Conservation (phyloP, 2,329 filamentous ascomycete species). For the Botrytis medusae region DNA sequence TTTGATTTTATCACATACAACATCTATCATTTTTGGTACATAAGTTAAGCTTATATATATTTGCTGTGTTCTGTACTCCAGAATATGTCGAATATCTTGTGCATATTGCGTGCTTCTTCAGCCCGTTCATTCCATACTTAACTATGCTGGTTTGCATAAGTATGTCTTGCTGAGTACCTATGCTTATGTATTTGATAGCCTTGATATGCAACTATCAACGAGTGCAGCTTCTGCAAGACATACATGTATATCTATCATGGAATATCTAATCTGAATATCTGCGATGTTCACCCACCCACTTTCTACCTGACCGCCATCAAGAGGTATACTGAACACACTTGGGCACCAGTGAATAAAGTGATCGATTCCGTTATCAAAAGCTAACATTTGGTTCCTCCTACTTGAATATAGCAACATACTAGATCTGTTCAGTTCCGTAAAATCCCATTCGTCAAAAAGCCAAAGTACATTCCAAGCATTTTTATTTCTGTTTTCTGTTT, state of each 20-base stretch:
- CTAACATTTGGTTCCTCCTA: not conserved
- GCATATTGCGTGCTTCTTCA: conserved; percentile 19
- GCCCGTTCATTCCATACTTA: not conserved
- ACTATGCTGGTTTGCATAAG: not conserved
- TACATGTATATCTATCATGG: not conserved
- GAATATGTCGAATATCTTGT: conserved; percentile 13
- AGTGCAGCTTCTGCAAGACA: not conserved
- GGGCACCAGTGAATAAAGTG: not conserved
- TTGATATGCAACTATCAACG: not conserved
- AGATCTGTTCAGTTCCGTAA: not conserved
- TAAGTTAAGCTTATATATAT: not conserved
- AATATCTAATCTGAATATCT: not conserved
- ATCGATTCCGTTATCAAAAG: not conserved
- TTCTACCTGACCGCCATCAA: not conserved
- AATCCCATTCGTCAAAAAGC: not conserved
- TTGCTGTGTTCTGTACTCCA: not conserved
- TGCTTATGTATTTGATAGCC: not conserved
- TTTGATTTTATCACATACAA: not conserved
- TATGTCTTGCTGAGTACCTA: not conserved
- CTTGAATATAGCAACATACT: not conserved
- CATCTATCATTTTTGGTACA: not conserved
- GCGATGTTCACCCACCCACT: not conserved
- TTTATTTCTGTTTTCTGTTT: not conserved
- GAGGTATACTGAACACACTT: too few species aligned
- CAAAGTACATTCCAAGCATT: not conserved